Percentiles rank a stretch among this genome's conserved stretches.
These are phyloP conservation scores for Dendrothele bispora DNA, from an alignment of 768 basidiomycete species.

Conservation along the genomic window DNA sequence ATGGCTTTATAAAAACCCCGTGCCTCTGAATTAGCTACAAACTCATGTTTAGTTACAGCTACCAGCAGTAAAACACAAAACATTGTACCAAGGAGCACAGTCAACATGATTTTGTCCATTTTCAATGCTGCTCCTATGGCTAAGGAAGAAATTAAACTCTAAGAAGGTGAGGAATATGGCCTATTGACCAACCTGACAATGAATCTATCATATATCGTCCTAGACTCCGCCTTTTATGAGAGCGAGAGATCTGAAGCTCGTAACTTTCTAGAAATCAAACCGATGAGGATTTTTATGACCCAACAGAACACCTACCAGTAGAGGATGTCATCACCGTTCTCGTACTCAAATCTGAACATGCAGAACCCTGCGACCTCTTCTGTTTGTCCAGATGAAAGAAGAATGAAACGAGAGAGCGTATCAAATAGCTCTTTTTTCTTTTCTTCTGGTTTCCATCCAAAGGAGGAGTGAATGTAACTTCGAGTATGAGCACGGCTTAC, in stretches of 20 bases:
- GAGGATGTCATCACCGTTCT: conserved; percentile 55
- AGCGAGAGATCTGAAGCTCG: conserved; percentile 63
- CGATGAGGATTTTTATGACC: background rate
- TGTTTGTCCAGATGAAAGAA: conserved; percentile 30
- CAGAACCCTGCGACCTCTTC: conserved; percentile 36
- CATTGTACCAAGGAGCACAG: conserved; percentile 67
- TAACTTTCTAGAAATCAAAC: conserved; percentile 48
- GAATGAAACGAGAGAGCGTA: conserved; percentile 56
- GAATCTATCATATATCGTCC: conserved; percentile 54
- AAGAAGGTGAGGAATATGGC: no score
- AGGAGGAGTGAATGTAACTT: conserved; percentile 59
- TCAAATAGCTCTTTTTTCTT: conserved; percentile 67
- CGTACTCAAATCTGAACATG: conserved; percentile 76
- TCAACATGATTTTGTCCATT: conserved; percentile 76
- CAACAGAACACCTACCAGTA: conserved; percentile 61
- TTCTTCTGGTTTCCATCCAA: conserved; percentile 61
- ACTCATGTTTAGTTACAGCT: conserved; percentile 8
- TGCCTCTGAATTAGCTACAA: conserved; percentile 45
- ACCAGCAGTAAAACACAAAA: background rate
- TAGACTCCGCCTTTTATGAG: conserved; percentile 50
- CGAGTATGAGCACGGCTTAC: background rate
- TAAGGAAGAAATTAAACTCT: no score
- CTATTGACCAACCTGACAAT: no score
- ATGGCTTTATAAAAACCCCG: conserved; percentile 50
- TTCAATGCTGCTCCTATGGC: conserved; percentile 48